A percentile compares a stretch with the other conserved stretches of the same genome.
These are phyloP conservation scores for Trichoderma polysporum DNA, from an alignment of 2,329 filamentous ascomycete genomes.

Conservation along the genomic window DNA sequence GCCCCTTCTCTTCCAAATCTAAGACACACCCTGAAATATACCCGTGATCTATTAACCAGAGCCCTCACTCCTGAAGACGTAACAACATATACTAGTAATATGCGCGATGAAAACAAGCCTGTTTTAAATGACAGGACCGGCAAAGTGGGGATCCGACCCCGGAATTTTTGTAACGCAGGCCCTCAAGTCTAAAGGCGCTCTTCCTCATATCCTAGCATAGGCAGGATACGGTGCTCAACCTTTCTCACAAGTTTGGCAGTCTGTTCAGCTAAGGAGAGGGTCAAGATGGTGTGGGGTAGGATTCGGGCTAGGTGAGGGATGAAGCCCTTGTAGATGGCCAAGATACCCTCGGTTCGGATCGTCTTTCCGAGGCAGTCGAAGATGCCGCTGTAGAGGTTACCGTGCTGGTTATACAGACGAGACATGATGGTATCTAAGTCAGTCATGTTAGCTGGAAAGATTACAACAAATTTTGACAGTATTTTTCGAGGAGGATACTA, in stretches of 20 bases:
- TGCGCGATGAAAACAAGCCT: slow-evolving; percentile 7
- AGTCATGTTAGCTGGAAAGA: slow-evolving; percentile 19
- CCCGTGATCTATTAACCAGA: slow-evolving; percentile 22
- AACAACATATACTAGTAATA: slow-evolving; percentile 7
- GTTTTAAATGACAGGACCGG: background rate
- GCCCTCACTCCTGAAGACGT: slow-evolving; percentile 10
- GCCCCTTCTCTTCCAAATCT: slow-evolving; percentile 8
- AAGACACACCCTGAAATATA: slow-evolving; percentile 10
- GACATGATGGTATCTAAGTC: slow-evolving; percentile 89
- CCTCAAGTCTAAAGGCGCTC: slow-evolving; percentile 4
- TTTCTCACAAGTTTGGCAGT: slow-evolving; percentile 89
- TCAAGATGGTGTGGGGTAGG: slow-evolving; percentile 91
- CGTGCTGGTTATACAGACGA: slow-evolving; percentile 97
- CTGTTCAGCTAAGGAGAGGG: slow-evolving; percentile 90
- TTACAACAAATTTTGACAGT: too few relatives aligned
- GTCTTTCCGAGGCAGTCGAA: slow-evolving; percentile 93
- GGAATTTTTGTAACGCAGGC: background rate
- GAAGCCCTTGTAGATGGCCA: slow-evolving; percentile 98
- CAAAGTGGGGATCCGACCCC: background rate
- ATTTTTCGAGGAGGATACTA: slow-evolving; percentile 33
- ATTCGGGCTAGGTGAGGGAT: slow-evolving; percentile 92
- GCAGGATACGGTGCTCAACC: slow-evolving; percentile 63
- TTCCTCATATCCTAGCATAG: slow-evolving; percentile 36
- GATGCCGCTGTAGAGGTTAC: slow-evolving; percentile 91
- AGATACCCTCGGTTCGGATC: slow-evolving; percentile 81